These are phyloP conservation scores for Passiflora organensis DNA, from an alignment of 345 rosid species.

Conservation along the genomic window DNA sequence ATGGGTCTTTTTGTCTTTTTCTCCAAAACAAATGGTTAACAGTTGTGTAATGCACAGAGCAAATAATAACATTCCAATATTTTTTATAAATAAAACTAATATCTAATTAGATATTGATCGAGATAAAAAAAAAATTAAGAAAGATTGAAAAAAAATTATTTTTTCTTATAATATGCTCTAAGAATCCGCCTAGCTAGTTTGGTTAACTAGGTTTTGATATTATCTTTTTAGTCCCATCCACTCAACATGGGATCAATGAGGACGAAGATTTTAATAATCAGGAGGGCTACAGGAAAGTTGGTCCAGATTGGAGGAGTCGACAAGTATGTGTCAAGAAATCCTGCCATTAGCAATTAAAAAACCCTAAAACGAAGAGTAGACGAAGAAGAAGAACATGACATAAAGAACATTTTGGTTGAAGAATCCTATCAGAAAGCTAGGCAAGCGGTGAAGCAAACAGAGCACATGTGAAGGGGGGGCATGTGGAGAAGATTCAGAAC, in stretches of 20 bases:
- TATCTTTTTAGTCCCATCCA: conserved; percentile 9
- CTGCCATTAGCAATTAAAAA: conserved; percentile 4
- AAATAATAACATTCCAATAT: too few species aligned
- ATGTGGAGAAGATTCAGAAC: conserved; percentile 74
- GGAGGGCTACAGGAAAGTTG: conserved; percentile 13
- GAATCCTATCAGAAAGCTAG: conserved; percentile 3
- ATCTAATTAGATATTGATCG: too few species aligned
- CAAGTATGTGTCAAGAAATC: neutral
- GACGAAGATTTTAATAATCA: neutral
- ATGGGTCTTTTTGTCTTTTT: too few species aligned
- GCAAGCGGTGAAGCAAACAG: conserved; percentile 28
- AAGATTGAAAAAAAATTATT: too few species aligned
- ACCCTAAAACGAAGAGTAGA: neutral
- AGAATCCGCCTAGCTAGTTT: too few species aligned
- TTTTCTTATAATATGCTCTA: too few species aligned
- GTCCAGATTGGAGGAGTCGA: conserved; percentile 10
- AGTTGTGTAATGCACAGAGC: too few species aligned
- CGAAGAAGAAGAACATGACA: conserved; percentile 7
- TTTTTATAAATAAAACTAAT: too few species aligned
- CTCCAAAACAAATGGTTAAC: too few species aligned
- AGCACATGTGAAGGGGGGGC: conserved; percentile 76
- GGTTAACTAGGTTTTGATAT: too few species aligned
- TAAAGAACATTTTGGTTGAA: conserved; percentile 9
- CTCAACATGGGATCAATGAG: conserved; percentile 17
- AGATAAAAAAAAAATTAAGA: too few species aligned